Percentiles rank a stretch among this genome's conserved stretches.
Evolutionary conservation across 2,329 filamentous ascomycete species (phyloP).

Genomic region (Botrytis galanthina): DNA sequence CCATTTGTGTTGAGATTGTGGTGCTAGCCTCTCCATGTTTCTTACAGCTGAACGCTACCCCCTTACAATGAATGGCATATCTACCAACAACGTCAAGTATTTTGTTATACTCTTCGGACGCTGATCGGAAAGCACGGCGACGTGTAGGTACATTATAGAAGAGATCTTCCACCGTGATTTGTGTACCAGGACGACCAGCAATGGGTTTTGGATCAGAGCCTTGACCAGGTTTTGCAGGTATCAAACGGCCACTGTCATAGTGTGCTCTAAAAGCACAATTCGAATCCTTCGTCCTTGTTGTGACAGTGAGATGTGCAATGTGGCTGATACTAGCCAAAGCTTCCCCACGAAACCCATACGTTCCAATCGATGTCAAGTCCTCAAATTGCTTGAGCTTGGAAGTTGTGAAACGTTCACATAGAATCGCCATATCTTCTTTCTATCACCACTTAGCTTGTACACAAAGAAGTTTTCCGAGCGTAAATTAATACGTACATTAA

Average conservation of each 20-base stretch:
- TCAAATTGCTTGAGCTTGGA: constrained; percentile 94
- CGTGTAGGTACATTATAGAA: constrained; percentile 96
- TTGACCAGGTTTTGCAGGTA: constrained; percentile 83
- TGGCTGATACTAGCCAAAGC: constrained; percentile 97
- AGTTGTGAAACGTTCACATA: constrained; percentile 95
- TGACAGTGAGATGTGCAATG: constrained; percentile 92
- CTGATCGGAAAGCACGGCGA: constrained; percentile 82
- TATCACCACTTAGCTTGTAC: constrained; percentile 40
- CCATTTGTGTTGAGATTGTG: constrained; percentile 74
- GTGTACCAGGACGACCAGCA: constrained; percentile 84
- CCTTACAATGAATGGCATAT: constrained; percentile 86
- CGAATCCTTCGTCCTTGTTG: constrained; percentile 86
- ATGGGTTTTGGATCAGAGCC: constrained; percentile 80
- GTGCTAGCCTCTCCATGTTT: constrained; percentile 87
- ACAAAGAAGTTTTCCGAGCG: neutral
- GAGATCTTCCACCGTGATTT: constrained; percentile 93
- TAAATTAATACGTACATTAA: constrained; percentile 62
- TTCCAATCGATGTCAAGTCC: constrained; percentile 83
- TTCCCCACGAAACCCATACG: constrained; percentile 97
- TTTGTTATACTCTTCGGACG: constrained; percentile 95
- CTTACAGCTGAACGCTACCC: constrained; percentile 95
- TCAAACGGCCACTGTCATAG: constrained; percentile 79
- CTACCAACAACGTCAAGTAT: constrained; percentile 92
- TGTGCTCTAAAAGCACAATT: constrained; percentile 86
- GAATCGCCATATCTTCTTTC: constrained; percentile 86